Evolutionary conservation across 2,329 filamentous ascomycete genomes (phyloP), one percentile per base, ranked within the genome.

Genomic region (Fusarium praegraminearum): DNA sequence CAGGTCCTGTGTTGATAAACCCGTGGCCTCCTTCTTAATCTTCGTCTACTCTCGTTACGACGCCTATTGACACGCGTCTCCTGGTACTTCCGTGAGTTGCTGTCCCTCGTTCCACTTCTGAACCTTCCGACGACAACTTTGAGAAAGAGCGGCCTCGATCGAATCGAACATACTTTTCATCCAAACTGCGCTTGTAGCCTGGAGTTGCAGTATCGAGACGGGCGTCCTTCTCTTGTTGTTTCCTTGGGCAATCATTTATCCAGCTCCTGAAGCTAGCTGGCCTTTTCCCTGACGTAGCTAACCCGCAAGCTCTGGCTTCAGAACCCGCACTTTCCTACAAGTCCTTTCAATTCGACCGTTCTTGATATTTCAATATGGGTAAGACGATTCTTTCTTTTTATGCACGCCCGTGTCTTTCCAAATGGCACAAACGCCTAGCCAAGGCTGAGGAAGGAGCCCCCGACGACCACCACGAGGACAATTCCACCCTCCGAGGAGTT

Each of bases 311-410:
- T 38, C 50, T 30, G 41, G 41, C 43, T 40, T 38, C 58, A 70
- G 76, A 76, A 74, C 59, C 63, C 71, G 75, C 66, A 67, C 78
- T 74, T 80, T 77, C 76, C 72, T 71, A 67, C 67, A 57, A 71
- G 63, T 71, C 59, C 57, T 73, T 70, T 62, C 68, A 74, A 70
- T 71, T 70, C 76, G 78, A 76, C 69, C 76, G 78, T 73, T 79
- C 78, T 76, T 80, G 78, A 78, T 77, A 79, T 67, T 78, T 80
- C 75, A 75, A 76, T 77, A 81, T 81, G 80, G 80, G 80, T 81
- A 81, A 81, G 80, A 76, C 69, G 57, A 59, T 58, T 75, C 73
- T 76, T 79, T 80, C 75, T 76, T 77, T 76, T 75, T 54, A 69
- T 63, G 57, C 61, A 50, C 47, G 67, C 57, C 35, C 54, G 43